phyloP scores from a whole-genome alignment of 2,329 filamentous ascomycete genomes.

The Colletotrichum navitas region DNA sequence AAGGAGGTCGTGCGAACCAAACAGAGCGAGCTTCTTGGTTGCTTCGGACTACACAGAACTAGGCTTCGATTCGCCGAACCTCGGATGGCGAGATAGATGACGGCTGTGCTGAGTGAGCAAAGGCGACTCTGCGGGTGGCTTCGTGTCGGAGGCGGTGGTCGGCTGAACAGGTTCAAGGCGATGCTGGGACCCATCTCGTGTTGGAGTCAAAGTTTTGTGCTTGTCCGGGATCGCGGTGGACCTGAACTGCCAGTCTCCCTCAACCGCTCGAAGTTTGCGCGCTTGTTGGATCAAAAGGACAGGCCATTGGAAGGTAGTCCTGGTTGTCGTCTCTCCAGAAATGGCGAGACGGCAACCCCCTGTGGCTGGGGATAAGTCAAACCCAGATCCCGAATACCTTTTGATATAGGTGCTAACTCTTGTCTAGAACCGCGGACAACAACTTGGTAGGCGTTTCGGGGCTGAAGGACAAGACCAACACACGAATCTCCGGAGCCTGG shows the following conservation, averaged over 20 bases:
- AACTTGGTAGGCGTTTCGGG: constrained; percentile 3
- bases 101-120: constrained; percentile 40
- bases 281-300: constrained; percentile 48
- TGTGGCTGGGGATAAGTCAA: constrained; percentile 63
- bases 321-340: constrained; percentile 64
- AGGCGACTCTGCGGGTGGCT: constrained; percentile 10
- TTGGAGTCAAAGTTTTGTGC: constrained; percentile 94
- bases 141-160: constrained; percentile 2
- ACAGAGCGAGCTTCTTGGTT: constrained; percentile 74
- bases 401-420: constrained; percentile 46
- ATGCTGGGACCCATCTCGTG: constrained; percentile 85
- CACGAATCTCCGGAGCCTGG: background rate
- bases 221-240: constrained; percentile 72
- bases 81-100: constrained; percentile 45
- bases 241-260: constrained; percentile 2
- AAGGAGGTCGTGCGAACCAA: constrained; percentile 84
- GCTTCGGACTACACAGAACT: constrained; percentile 40
- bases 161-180: constrained; percentile 44
- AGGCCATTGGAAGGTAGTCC: constrained; percentile 57
- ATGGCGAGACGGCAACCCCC: constrained; percentile 65
- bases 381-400: constrained; percentile 14
- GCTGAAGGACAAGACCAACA: background rate
- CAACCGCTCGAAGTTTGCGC: background rate
- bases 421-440: constrained; percentile 11
- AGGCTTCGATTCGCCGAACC: constrained; percentile 48